phyloP scores from a whole-genome alignment of 768 basidiomycete genomes.

The Rhizopogon rudus region DNA sequence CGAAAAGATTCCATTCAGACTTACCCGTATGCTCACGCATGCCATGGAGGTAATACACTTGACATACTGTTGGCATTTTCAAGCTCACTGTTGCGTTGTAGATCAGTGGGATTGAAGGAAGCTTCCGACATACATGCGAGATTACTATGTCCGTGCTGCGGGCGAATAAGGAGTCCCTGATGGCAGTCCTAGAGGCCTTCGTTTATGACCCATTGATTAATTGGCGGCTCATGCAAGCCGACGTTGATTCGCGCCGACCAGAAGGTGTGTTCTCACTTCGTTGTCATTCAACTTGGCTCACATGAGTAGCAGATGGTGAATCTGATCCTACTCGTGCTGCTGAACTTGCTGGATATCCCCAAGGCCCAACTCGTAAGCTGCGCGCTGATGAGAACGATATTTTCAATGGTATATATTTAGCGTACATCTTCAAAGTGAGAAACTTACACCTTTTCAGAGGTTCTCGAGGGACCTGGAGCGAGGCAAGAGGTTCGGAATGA shows the following conservation, averaged over 20 bases:
- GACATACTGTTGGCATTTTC: not conserved
- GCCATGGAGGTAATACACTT: constrained; percentile 83
- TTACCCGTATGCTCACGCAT: constrained; percentile 97
- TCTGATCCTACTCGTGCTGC: constrained; percentile 48
- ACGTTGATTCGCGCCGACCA: constrained; percentile 64
- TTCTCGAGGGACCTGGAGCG: constrained; percentile 49
- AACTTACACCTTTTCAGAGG: constrained; percentile 21
- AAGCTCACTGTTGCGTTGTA: constrained; percentile 25
- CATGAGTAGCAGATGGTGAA: constrained; percentile 32
- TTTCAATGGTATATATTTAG: constrained; percentile 62
- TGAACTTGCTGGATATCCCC: constrained; percentile 69
- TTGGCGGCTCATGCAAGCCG: constrained; percentile 89
- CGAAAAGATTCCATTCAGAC: constrained; percentile 95
- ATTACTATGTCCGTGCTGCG: constrained; percentile 97
- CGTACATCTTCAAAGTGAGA: not conserved
- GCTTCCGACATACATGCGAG: constrained; percentile 92
- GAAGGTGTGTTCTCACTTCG: constrained; percentile 46
- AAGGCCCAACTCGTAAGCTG: constrained; percentile 74
- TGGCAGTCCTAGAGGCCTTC: constrained; percentile 98
- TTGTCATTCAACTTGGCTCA: constrained; percentile 1
- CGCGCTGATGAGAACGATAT: constrained; percentile 94
- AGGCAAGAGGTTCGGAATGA: constrained; percentile 88
- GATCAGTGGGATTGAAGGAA: constrained; percentile 98
- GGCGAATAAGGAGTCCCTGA: constrained; percentile 96
- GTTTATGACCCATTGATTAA: constrained; percentile 98